phyloP scores from a whole-genome alignment of 495 filamentous ascomycete species.

The Sphaerosporella brunnea region DNA sequence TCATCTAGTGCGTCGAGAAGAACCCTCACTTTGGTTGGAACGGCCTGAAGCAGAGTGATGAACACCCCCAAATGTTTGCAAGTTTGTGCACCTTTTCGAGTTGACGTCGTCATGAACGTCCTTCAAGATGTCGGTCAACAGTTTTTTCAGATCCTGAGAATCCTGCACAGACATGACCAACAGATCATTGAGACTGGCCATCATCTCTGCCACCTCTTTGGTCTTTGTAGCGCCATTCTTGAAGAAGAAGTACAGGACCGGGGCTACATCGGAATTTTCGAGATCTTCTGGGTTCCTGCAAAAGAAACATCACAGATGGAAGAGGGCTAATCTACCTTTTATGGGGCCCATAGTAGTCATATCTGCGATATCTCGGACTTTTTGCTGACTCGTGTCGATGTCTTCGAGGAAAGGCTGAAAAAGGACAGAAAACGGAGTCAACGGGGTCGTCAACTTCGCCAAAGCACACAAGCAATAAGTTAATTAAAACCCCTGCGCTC shows the following conservation, averaged over 20 bases:
- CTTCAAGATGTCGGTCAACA: slow-evolving; percentile 1
- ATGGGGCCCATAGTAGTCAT: neutral
- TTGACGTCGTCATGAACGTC: neutral
- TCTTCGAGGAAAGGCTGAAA: neutral
- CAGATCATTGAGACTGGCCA: slow-evolving; percentile 1
- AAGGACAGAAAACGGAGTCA: neutral
- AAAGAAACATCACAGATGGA: neutral
- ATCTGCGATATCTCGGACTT: neutral
- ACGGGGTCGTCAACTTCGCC: neutral
- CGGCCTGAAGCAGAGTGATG: neutral
- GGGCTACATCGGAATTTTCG: neutral
- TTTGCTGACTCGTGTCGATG: neutral
- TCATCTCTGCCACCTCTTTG: neutral
- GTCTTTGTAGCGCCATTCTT: slow-evolving; percentile 1
- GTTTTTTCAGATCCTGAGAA: neutral
- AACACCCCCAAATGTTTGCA: neutral
- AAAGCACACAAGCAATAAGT: neutral
- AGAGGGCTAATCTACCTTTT: neutral
- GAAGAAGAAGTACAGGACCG: slow-evolving; percentile 8
- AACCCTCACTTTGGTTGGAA: neutral
- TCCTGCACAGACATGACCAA: neutral
- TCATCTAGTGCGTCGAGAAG: slow-evolving; percentile 5
- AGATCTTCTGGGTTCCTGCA: neutral
- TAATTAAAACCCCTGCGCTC: neutral
- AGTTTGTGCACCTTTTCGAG: neutral